Base-by-base conservation (phyloP, 2,329 filamentous ascomycete species). In the Fusarium sterilihyphosum region DNA sequence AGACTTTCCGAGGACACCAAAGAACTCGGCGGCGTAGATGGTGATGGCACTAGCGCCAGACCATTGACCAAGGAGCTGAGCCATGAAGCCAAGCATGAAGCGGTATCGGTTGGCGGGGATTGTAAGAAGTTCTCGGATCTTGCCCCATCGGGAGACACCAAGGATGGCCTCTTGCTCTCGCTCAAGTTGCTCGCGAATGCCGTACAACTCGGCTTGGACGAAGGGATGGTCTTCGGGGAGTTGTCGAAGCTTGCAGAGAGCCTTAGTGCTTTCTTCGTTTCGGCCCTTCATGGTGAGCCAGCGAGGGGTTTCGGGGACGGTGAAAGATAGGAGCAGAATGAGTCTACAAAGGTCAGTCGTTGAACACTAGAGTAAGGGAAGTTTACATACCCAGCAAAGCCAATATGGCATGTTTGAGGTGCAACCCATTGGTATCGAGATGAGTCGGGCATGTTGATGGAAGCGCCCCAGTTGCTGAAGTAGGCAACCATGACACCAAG, bases 401-500 rank as follows among this genome's bases (percentile, higher is more conserved):
- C 65, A 9, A 70, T 70, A 22, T 70, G 67, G 20, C 67, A 70
- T 11, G 67, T 70, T 29, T 70, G 67, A 3, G 63, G 68, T 0
- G 54, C 68, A 1, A 70, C 65, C 67, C 67, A 70, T 40, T 70
- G 67, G 38, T 49, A 70, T 6, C 67, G 65, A 10, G 67, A 70
- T 1, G 57, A 40, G 52, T 85, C 83, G 20, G 81, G 81, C 26
- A 88, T 79, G 67, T 86, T 82, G 33, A 87, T 70, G 38, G 84
- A 77, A 41, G 82, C 82, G 20, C 88, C 88, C 77, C 88, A 91
- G 75, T 89, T 91, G 68, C 91, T 88, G 73, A 93, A 93, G 81
- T 93, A 94, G 5, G 90, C 91, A 14, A 77, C 40, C 61, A 76
- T 63, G 1, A 76, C 71, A 47, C 74, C 75, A 8, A 77, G 64